phyloP scores from a whole-genome alignment of 345 rosid species.

The rapeseed (Brassica napus) region DNA sequence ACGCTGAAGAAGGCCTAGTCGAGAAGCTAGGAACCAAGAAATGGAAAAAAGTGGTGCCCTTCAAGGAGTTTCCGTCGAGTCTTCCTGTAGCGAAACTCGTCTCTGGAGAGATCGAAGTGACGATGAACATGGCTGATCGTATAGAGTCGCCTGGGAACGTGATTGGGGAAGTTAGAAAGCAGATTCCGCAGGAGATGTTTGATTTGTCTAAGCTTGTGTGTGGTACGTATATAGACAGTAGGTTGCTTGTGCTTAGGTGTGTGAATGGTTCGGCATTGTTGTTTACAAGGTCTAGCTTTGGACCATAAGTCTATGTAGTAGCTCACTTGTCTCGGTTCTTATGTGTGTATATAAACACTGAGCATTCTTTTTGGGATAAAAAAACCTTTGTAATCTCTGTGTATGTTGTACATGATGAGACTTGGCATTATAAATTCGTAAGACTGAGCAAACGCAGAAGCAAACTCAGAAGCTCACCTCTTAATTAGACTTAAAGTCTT shows the following conservation, averaged over 20 bases:
- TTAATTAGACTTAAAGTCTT: not conserved
- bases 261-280: conserved; percentile 83
- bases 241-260: conserved; percentile 73
- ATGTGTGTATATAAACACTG: conserved; percentile 12
- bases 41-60: conserved; percentile 77
- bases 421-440: not conserved
- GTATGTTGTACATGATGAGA: conserved; percentile 14
- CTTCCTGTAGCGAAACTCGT: conserved; percentile 79
- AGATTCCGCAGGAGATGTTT: conserved; percentile 84
- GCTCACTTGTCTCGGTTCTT: conserved; percentile 22
- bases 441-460: not conserved
- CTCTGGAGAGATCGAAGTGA: conserved; percentile 57
- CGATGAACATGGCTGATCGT: conserved; percentile 49
- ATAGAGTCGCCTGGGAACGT: conserved; percentile 52
- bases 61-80: conserved; percentile 79
- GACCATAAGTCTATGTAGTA: conserved; percentile 30
- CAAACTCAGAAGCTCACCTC: too few relatives aligned
- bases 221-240: conserved; percentile 74
- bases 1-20: conserved; percentile 46
- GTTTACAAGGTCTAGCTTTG: conserved; percentile 55
- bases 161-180: conserved; percentile 67
- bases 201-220: conserved; percentile 79
- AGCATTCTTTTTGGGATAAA: conserved; percentile 21
- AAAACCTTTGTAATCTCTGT: not conserved
- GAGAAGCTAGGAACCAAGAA: conserved; percentile 60